phyloP scores from a whole-genome alignment of 2,329 filamentous ascomycete genomes.

The Alternaria sp. region DNA sequence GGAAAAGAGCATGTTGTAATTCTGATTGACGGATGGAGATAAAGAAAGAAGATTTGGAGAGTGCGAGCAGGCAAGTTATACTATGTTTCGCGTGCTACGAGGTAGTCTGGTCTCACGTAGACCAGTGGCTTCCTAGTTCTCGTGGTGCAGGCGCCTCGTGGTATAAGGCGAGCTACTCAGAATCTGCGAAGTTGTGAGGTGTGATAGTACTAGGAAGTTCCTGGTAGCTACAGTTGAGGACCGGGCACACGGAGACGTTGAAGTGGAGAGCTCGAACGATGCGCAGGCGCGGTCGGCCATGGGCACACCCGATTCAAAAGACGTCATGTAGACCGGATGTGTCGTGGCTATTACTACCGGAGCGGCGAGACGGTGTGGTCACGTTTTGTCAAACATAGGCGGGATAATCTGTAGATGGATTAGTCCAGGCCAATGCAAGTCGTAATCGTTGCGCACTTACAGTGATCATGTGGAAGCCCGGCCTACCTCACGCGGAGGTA shows the following conservation, averaged over 20 bases:
- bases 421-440: not conserved
- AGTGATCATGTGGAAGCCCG: constrained; percentile 16
- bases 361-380: not conserved
- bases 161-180: not conserved
- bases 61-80: not conserved
- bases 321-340: not conserved
- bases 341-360: not conserved
- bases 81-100: not conserved
- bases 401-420: not conserved
- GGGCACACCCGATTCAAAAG: not conserved
- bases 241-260: not conserved
- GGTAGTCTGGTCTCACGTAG: not conserved
- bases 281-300: not conserved
- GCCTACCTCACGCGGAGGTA: constrained; percentile 15
- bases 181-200: not conserved
- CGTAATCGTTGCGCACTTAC: constrained; percentile 15
- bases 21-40: not conserved
- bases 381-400: not conserved
- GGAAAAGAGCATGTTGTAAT: not conserved
- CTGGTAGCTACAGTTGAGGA: no score
- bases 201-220: not conserved
- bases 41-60: not conserved
- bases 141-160: not conserved
- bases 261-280: not conserved
- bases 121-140: not conserved